A percentile compares a stretch with the other conserved stretches of the same genome.
Conservation (phyloP, 2,329 filamentous ascomycete genomes). For the Thielaviopsis ethacetica region DNA sequence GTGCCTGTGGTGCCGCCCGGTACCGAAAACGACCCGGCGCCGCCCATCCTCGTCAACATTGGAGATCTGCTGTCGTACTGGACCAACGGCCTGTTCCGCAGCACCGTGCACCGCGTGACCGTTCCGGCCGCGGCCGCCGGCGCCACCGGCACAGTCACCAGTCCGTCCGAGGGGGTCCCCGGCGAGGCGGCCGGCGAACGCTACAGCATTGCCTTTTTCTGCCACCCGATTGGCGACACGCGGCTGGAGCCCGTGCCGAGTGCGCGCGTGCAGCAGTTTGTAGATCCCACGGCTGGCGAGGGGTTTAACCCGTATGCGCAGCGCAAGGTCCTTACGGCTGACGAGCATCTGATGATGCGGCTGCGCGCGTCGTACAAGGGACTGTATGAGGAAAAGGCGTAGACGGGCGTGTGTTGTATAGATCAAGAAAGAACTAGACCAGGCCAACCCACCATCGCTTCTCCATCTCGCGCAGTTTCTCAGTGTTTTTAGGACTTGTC, state of each 20-base stretch:
- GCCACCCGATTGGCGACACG: constrained; percentile 40
- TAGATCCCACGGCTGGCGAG: constrained; percentile 19
- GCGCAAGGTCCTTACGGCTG: constrained; percentile 42
- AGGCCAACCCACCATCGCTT: constrained; percentile 28
- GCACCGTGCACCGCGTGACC: constrained; percentile 77
- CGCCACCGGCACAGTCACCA: not conserved
- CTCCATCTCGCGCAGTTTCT: constrained; percentile 25
- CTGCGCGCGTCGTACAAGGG: constrained; percentile 41
- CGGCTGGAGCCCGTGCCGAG: constrained; percentile 44
- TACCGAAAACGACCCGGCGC: constrained; percentile 39
- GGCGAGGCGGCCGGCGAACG: constrained; percentile 28
- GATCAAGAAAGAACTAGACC: constrained; percentile 17
- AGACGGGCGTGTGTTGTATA: not conserved
- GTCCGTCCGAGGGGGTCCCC: not conserved
- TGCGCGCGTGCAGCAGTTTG: constrained; percentile 31
- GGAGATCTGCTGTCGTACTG: constrained; percentile 61
- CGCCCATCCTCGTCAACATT: constrained; percentile 71
- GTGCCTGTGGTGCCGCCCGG: constrained; percentile 50
- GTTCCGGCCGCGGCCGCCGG: constrained; percentile 30
- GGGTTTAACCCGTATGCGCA: constrained; percentile 32
- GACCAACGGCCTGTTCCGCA: constrained; percentile 76
- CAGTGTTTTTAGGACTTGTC: constrained; percentile 19
- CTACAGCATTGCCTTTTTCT: constrained; percentile 55
- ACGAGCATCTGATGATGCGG: constrained; percentile 46
- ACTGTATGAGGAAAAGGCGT: constrained; percentile 30